Percentiles rank a stretch among this genome's conserved stretches.
Evolutionary conservation across 2,329 filamentous ascomycete species (phyloP).

Genomic region (Aotearoamyces nothofagi): DNA sequence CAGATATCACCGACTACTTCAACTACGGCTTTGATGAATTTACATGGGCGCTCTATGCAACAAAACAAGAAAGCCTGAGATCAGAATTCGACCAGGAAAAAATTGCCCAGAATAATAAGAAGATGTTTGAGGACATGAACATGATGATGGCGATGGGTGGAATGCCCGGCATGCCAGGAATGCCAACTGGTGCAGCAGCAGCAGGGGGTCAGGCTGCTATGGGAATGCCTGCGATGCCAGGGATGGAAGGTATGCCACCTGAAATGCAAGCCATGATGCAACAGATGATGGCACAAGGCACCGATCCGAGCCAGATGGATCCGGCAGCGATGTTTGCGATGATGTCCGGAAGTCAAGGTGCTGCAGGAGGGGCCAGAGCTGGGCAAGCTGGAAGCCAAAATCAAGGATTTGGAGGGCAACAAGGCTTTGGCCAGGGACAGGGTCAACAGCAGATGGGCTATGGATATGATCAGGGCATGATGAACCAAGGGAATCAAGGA

Average conservation of each 20-base stretch:
- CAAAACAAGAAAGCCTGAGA: constrained; percentile 70
- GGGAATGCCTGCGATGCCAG: constrained; percentile 28
- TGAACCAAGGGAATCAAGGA: constrained; percentile 9
- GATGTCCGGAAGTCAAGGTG: constrained; percentile 31
- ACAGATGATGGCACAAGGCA: constrained; percentile 50
- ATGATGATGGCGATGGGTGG: constrained; percentile 48
- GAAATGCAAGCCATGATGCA: constrained; percentile 59
- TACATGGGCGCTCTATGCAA: constrained; percentile 87
- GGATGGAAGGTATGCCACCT: constrained; percentile 47
- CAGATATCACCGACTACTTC: constrained; percentile 93
- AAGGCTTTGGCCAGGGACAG: constrained; percentile 26
- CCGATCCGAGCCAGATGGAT: constrained; percentile 54
- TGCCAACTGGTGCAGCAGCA: constrained; percentile 18
- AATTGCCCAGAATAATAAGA: constrained; percentile 54
- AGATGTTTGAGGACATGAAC: constrained; percentile 59
- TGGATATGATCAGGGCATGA: constrained; percentile 18
- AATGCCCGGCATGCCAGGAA: constrained; percentile 29
- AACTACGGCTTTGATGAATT: constrained; percentile 99
- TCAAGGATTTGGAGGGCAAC: constrained; percentile 33
- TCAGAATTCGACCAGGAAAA: constrained; percentile 58
- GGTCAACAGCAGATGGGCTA: constrained; percentile 14
- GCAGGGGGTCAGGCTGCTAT: constrained; percentile 18
- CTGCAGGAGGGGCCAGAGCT: constrained; percentile 27
- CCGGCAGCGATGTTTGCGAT: constrained; percentile 44
- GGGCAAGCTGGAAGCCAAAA: constrained; percentile 30